Conservation (phyloP, 805 yeast species). For the Jamesozyma lodderae region DNA sequence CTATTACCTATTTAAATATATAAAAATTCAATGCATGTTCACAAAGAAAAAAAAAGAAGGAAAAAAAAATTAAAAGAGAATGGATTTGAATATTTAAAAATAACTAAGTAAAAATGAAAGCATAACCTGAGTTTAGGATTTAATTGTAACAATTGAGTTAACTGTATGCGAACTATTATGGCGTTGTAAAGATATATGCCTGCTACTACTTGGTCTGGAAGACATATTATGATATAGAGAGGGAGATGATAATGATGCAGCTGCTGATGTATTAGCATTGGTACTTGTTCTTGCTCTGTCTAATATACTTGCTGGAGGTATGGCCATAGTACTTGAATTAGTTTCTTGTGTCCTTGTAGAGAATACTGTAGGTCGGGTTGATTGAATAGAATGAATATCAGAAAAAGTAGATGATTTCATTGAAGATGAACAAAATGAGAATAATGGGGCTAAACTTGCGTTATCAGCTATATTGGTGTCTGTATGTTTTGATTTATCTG, state of each 20-base stretch:
- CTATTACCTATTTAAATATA: conserved; percentile 10
- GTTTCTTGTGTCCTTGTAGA: conserved; percentile 37
- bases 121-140: conserved; percentile 9
- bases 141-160: conserved; percentile 14
- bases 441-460: conserved; percentile 28
- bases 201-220: conserved; percentile 17
- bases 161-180: conserved; percentile 15
- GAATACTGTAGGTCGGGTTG: conserved; percentile 30
- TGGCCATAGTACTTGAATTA: conserved; percentile 58
- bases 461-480: conserved; percentile 11
- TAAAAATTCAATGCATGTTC: not conserved
- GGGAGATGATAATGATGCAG: conserved; percentile 6
- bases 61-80: too few species aligned
- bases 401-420: conserved; percentile 32
- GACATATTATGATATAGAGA: conserved; percentile 13
- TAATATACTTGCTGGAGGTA: conserved; percentile 65
- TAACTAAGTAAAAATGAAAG: too few species aligned
- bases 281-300: conserved; percentile 37
- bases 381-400: conserved; percentile 28
- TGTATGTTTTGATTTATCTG: conserved; percentile 6
- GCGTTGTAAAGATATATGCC: conserved; percentile 15
- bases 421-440: conserved; percentile 31
- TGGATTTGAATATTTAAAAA: not conserved
- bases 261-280: conserved; percentile 10
- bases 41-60: not conserved